These are phyloP conservation scores for Epichloe hybrida DNA, from an alignment of 2,329 filamentous ascomycete species.

Conservation along the genomic window DNA sequence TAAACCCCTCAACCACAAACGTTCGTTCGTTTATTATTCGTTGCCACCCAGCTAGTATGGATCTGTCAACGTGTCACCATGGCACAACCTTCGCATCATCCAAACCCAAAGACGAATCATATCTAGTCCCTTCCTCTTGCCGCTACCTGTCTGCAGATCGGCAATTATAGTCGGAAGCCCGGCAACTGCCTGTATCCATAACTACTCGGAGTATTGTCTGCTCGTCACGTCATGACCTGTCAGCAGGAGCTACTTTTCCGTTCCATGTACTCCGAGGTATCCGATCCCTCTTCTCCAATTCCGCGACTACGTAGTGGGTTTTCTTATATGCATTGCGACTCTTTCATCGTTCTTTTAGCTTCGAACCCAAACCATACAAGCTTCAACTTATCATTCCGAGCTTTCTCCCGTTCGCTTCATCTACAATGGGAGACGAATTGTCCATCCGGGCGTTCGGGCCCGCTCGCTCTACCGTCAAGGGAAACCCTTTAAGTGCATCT, in stretches of 20 bases:
- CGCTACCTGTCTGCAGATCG: background rate
- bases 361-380: background rate
- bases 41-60: background rate
- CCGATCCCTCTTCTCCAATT: too few species aligned
- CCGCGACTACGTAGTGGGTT: background rate
- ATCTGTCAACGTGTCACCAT: background rate
- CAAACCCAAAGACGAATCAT: too few species aligned
- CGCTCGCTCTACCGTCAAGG: constrained; percentile 51
- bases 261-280: too few species aligned
- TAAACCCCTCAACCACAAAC: background rate
- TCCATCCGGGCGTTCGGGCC: constrained; percentile 51
- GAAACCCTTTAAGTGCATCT: constrained; percentile 47
- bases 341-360: background rate
- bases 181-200: background rate
- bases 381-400: background rate
- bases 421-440: constrained; percentile 28
- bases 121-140: background rate
- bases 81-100: constrained; percentile 1
- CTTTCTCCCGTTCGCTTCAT: background rate
- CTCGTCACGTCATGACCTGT: constrained; percentile 2
- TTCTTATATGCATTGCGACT: background rate
- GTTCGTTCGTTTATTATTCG: too few species aligned
- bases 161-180: background rate
- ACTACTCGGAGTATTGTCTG: background rate
- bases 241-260: background rate